Evolutionary conservation across 1,139 yeast genomes (phyloP).

Genomic region (Blastobotrys raffinosifermentans): DNA sequence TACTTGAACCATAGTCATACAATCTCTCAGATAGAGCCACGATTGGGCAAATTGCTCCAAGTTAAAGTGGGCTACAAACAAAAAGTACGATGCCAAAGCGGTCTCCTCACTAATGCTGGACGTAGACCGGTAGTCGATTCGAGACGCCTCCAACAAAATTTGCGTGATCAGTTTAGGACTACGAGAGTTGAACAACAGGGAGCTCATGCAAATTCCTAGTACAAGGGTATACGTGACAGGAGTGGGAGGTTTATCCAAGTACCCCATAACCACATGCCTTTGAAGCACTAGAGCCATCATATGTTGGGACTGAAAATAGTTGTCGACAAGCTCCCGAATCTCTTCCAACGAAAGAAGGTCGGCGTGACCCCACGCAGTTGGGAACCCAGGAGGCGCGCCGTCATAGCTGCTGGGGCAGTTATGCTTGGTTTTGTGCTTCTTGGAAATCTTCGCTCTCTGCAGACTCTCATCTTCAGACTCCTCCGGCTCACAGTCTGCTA

Average conservation of each 20-base stretch:
- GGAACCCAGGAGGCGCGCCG: too few relatives aligned
- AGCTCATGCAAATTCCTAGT: conserved; percentile 11
- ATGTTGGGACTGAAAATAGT: conserved; percentile 13
- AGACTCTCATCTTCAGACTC: conserved; percentile 2
- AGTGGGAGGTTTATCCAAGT: conserved; percentile 11
- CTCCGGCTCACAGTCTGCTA: conserved; percentile 1
- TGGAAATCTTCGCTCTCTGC: conserved; percentile 8
- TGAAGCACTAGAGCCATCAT: conserved; percentile 15
- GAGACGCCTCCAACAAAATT: conserved; percentile 5
- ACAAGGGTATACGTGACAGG: conserved; percentile 10
- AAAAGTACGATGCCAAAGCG: conserved; percentile 11
- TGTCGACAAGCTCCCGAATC: conserved; percentile 10
- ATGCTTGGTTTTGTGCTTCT: too few relatives aligned
- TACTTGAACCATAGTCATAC: conserved; percentile 15
- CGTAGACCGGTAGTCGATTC: conserved; percentile 7
- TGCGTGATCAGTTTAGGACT: conserved; percentile 4
- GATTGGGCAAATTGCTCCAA: conserved; percentile 9
- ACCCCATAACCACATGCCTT: conserved; percentile 7
- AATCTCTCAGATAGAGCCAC: conserved; percentile 14
- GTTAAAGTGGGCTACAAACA: conserved; percentile 13
- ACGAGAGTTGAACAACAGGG: conserved; percentile 2
- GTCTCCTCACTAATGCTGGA: conserved; percentile 5
- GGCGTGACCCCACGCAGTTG: too few relatives aligned
- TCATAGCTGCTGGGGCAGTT: too few relatives aligned
- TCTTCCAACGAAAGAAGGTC: conserved; percentile 6